These are phyloP conservation scores for Microdochium paspali DNA, from an alignment of 2,329 filamentous ascomycete species.

Conservation along the genomic window DNA sequence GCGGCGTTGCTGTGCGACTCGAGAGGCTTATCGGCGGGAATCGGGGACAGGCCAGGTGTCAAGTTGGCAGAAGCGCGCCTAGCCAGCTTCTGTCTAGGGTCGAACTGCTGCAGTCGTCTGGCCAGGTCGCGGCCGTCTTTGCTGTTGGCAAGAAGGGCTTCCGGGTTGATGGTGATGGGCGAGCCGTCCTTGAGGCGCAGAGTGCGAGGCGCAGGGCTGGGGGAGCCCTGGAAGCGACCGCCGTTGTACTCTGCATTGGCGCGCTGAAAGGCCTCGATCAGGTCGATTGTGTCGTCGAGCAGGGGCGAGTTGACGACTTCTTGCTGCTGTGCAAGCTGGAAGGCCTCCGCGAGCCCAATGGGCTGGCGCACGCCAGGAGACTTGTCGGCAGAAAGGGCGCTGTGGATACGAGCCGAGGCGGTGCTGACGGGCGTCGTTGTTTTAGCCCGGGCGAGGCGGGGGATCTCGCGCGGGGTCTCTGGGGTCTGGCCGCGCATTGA, in stretches of 20 bases:
- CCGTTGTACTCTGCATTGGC: constrained; percentile 2
- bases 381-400: not conserved
- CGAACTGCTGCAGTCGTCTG: constrained; percentile 17
- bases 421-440: not conserved
- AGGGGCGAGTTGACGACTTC: not conserved
- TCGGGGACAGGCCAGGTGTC: constrained; percentile 9
- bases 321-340: not conserved
- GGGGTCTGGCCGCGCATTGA: not conserved
- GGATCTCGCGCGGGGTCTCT: not conserved
- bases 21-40: not conserved
- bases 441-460: not conserved
- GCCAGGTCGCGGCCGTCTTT: constrained; percentile 20
- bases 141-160: constrained; percentile 14
- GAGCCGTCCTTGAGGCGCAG: constrained; percentile 26
- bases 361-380: not conserved
- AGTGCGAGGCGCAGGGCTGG: constrained; percentile 39
- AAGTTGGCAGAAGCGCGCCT: not conserved
- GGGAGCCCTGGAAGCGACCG: constrained; percentile 30
- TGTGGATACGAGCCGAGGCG: not conserved
- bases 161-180: constrained; percentile 15
- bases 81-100: constrained; percentile 16
- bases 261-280: not conserved
- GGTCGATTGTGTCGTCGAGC: constrained; percentile 1
- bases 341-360: not conserved
- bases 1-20: not conserved